These are phyloP conservation scores for Didymella pinodella DNA, from an alignment of 2,329 filamentous ascomycete species.

Conservation along the genomic window DNA sequence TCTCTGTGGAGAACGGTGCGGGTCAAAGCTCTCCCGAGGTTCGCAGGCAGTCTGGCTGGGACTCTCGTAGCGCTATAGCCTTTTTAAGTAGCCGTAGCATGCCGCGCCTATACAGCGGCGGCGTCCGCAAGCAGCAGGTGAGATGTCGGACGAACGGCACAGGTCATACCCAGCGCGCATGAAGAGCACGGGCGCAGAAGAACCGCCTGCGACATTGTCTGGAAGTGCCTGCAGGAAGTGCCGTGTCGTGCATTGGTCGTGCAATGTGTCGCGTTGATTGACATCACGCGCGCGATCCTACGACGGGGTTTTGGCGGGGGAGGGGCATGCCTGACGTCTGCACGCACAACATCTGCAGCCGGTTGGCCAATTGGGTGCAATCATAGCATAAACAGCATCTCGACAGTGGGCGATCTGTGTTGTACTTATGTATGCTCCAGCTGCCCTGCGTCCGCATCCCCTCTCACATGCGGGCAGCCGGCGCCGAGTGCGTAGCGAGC, in stretches of 20 bases:
- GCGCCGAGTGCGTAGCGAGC: conserved; percentile 14
- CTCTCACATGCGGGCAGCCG: conserved; percentile 22
- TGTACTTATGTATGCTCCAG: conserved; percentile 19
- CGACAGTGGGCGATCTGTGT: conserved; percentile 8
- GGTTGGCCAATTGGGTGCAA: background rate
- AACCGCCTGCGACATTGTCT: conserved; percentile 7
- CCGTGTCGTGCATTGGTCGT: conserved; percentile 15
- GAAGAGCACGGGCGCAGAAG: conserved; percentile 4
- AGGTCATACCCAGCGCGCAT: conserved; percentile 11
- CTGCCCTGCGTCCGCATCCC: conserved; percentile 17
- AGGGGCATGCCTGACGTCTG: conserved; percentile 17
- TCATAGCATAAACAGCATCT: background rate
- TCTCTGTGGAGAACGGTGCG: conserved; percentile 34
- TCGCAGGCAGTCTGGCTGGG: conserved; percentile 10
- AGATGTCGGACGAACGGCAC: conserved; percentile 21
- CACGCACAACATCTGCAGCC: conserved; percentile 15
- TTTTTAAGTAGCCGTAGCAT: conserved; percentile 25
- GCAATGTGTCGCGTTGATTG: conserved; percentile 7
- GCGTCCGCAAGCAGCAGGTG: conserved; percentile 27
- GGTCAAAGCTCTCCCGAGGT: conserved; percentile 25
- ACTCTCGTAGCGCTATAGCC: conserved; percentile 22
- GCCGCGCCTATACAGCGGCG: conserved; percentile 18
- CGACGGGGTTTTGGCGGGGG: conserved; percentile 12
- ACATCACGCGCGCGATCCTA: conserved; percentile 17
- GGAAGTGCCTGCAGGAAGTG: conserved; percentile 9